Percentiles rank a stretch among this genome's conserved stretches.
These are phyloP conservation scores for Cylindrotheca fusiformis DNA, from an alignment of 108 stramenopile species.

Conservation along the genomic window DNA sequence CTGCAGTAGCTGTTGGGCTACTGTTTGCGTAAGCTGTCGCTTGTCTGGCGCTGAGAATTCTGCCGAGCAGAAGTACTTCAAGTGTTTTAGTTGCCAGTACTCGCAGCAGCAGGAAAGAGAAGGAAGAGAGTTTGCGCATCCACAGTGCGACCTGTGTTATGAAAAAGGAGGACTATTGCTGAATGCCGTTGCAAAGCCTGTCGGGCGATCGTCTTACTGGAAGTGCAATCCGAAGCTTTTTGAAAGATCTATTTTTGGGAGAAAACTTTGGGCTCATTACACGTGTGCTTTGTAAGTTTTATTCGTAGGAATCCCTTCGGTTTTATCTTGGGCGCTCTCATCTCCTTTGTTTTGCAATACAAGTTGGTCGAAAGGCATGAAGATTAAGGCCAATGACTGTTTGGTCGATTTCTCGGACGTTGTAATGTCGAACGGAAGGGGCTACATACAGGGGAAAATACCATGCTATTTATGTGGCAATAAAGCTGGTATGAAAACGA, in stretches of 20 bases:
- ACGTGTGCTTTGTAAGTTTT: slow-evolving; percentile 74
- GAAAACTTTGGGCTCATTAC: slow-evolving; percentile 56
- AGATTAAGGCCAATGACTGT: slow-evolving; percentile 12
- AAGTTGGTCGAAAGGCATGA: slow-evolving; percentile 52
- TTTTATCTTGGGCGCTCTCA: slow-evolving; percentile 2
- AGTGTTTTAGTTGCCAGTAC: slow-evolving; percentile 51
- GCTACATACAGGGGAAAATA: slow-evolving; percentile 38
- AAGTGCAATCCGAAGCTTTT: slow-evolving; percentile 35
- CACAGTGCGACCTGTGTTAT: slow-evolving; percentile 72
- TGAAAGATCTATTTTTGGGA: slow-evolving; percentile 56
- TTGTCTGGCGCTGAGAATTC: slow-evolving; percentile 24
- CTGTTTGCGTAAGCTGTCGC: slow-evolving; percentile 58
- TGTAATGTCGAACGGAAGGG: slow-evolving; percentile 61
- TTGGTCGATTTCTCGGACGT: slow-evolving; percentile 54
- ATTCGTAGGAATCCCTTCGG: not conserved
- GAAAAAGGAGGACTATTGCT: slow-evolving; percentile 53
- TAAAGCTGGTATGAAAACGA: slow-evolving; percentile 54
- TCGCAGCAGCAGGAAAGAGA: slow-evolving; percentile 26
- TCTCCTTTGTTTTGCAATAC: not conserved
- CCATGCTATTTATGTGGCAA: slow-evolving; percentile 71
- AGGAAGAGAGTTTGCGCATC: slow-evolving; percentile 30
- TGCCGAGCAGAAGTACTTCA: slow-evolving; percentile 17
- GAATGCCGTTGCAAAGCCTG: slow-evolving; percentile 42
- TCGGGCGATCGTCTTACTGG: slow-evolving; percentile 52
- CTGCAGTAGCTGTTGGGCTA: slow-evolving; percentile 50